A percentile compares a stretch with the other conserved stretches of the same genome.
Conservation (phyloP, 2,329 filamentous ascomycete species). For the Xylariaceae sp. region DNA sequence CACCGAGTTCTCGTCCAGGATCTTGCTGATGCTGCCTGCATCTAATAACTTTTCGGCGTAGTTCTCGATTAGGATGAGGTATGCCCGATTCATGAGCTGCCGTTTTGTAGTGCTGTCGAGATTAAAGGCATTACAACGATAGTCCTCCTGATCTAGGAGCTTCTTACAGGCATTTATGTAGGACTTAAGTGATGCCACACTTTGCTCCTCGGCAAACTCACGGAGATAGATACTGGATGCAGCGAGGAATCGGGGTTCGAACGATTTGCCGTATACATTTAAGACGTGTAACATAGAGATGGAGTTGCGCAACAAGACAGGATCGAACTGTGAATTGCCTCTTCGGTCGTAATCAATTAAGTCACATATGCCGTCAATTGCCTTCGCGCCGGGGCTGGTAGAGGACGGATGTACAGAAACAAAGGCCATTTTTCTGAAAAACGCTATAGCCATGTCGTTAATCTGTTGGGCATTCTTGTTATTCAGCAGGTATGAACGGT, state of each 20-base stretch:
- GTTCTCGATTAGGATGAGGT: slow-evolving; percentile 63
- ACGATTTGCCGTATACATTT: slow-evolving; percentile 69
- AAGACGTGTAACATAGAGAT: slow-evolving; percentile 83
- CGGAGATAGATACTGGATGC: slow-evolving; percentile 63
- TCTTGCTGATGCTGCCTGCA: slow-evolving; percentile 59
- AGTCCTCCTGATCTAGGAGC: slow-evolving; percentile 66
- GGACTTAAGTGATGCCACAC: slow-evolving; percentile 58
- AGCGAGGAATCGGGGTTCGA: slow-evolving; percentile 70
- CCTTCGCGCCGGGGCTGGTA: slow-evolving; percentile 35
- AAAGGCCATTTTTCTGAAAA: slow-evolving; percentile 63
- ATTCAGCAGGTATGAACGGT: slow-evolving; percentile 79
- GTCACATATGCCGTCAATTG: slow-evolving; percentile 61
- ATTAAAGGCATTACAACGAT: slow-evolving; percentile 72
- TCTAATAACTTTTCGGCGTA: slow-evolving; percentile 63
- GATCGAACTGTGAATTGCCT: slow-evolving; percentile 51
- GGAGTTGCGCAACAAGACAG: slow-evolving; percentile 62
- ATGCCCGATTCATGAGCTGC: slow-evolving; percentile 66
- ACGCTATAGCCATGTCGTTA: slow-evolving; percentile 70
- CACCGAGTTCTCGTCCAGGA: slow-evolving; percentile 66
- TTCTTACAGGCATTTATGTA: slow-evolving; percentile 68
- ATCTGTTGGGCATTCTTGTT: slow-evolving; percentile 65
- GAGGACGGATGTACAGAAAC: slow-evolving; percentile 28
- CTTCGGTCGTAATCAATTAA: slow-evolving; percentile 68
- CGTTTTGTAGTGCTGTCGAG: slow-evolving; percentile 79
- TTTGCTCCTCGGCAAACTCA: slow-evolving; percentile 63